These are phyloP conservation scores for Medicago arabica DNA, from an alignment of 306 rosid species.

Conservation along the genomic window DNA sequence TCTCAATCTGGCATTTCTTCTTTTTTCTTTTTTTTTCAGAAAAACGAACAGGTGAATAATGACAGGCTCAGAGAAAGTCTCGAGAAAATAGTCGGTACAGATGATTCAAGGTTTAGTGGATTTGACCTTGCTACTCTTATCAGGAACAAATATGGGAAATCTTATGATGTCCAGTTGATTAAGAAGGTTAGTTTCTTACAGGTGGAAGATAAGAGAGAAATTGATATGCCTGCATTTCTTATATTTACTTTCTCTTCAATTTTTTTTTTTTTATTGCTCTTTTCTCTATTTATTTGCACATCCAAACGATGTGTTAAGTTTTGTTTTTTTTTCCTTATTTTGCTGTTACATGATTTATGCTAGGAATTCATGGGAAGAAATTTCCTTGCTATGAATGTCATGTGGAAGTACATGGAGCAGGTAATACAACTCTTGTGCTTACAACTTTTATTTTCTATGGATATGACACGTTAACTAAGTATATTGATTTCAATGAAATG, in stretches of 20 bases:
- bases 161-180: constrained; percentile 91
- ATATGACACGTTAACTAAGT: not conserved
- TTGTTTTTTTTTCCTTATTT: constrained; percentile 24
- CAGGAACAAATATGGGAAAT: constrained; percentile 90
- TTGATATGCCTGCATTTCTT: too few relatives aligned
- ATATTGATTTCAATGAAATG: constrained; percentile 20
- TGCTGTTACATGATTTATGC: constrained; percentile 31
- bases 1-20: constrained; percentile 19
- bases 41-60: constrained; percentile 58
- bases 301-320: not conserved
- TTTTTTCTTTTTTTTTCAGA: not conserved
- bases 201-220: not conserved
- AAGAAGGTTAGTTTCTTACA: constrained; percentile 70
- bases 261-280: too few relatives aligned
- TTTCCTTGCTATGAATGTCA: constrained; percentile 93
- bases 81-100: constrained; percentile 83
- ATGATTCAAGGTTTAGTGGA: constrained; percentile 89
- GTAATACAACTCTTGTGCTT: constrained; percentile 47
- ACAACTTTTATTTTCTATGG: not conserved
- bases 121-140: constrained; percentile 94
- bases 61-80: constrained; percentile 73
- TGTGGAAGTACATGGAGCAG: constrained; percentile 99
- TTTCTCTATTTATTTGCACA: not conserved
- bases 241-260: too few relatives aligned
- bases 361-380: constrained; percentile 98